phyloP scores from a whole-genome alignment of 139 green algal genomes.

The Penium margaritaceum region DNA sequence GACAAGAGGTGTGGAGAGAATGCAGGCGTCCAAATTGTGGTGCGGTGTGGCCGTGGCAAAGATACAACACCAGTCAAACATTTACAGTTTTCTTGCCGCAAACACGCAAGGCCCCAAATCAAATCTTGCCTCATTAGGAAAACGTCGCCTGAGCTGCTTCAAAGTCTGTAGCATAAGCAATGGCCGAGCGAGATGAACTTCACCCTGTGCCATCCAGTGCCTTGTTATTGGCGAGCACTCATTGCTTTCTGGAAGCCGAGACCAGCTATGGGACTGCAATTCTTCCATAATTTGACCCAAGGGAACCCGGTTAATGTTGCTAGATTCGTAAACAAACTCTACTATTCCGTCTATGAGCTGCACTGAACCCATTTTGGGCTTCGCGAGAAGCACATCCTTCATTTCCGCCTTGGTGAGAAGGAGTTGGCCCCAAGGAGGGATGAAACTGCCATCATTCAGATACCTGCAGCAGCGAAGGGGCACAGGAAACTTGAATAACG shows the following conservation, averaged over 20 bases:
- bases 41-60: too few species aligned
- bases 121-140: constrained; percentile 10
- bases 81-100: constrained; percentile 24
- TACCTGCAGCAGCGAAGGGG: not conserved
- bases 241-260: not conserved
- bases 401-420: not conserved
- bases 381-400: not conserved
- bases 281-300: not conserved
- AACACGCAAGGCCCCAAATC: constrained; percentile 20
- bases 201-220: not conserved
- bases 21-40: too few species aligned
- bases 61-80: too few species aligned
- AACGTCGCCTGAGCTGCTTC: not conserved
- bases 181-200: not conserved
- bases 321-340: constrained; percentile 9
- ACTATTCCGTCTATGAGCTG: constrained; percentile 16
- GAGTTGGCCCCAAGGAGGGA: constrained; percentile 20
- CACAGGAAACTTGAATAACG: not conserved
- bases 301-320: constrained; percentile 8
- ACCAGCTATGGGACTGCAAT: not conserved
- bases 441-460: constrained; percentile 10
- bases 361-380: not conserved
- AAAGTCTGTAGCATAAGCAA: not conserved
- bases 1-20: too few species aligned
- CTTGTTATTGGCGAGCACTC: constrained; percentile 1